Conservation (phyloP, 225 moss, liverwort and hornwort genomes). For the Bryoerythrophyllum caledonicum region DNA sequence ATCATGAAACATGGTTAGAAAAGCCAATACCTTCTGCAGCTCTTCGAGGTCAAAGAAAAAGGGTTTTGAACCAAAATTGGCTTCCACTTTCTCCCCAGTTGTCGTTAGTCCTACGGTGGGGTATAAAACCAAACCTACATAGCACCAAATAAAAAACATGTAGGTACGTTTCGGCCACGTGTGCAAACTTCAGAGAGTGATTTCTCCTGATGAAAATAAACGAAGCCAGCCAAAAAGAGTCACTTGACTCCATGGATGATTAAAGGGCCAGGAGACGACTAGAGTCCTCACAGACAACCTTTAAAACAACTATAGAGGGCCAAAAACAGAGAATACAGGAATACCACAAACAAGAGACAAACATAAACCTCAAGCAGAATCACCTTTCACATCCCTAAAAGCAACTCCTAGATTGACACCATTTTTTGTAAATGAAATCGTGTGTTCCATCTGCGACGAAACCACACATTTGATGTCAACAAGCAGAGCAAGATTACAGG, state of each 20-base stretch:
- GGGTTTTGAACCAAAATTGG: constrained; percentile 36
- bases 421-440: constrained; percentile 42
- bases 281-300: not conserved
- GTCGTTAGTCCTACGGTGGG: constrained; percentile 39
- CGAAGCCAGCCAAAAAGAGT: not conserved
- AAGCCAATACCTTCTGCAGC: constrained; percentile 25
- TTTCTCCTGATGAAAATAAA: not conserved
- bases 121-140: constrained; percentile 36
- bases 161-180: not conserved
- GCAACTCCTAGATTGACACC: constrained; percentile 35
- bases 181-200: not conserved
- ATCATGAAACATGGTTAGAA: not conserved
- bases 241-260: not conserved
- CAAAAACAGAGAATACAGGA: not conserved
- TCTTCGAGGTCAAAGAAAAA: constrained; percentile 33
- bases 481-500: not conserved
- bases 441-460: constrained; percentile 41
- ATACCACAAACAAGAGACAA: not conserved
- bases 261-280: not conserved
- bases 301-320: not conserved
- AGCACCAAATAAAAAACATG: not conserved
- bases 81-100: constrained; percentile 46
- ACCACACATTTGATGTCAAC: not conserved
- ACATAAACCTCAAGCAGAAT: constrained; percentile 16
- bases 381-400: constrained; percentile 43